Evolutionary conservation across 805 yeast genomes (phyloP), one percentile per base, ranked within the genome.

Genomic region (Yarrowia sp.): DNA sequence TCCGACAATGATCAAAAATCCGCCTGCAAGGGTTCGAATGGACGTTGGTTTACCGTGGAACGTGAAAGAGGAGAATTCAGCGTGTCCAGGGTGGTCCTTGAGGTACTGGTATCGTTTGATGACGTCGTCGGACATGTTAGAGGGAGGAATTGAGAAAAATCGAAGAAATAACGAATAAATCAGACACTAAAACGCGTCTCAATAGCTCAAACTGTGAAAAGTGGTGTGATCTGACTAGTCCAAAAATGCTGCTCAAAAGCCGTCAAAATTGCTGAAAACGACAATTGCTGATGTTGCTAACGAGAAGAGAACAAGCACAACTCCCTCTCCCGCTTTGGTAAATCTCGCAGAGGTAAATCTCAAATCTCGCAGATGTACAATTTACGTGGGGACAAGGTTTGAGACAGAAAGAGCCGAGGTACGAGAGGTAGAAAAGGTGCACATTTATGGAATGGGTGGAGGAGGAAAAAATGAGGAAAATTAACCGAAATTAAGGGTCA

Each of bases 91-190:
- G 42, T 52, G 56, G 41, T n/a, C 36, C 15, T 52, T 52, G 42
- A 52, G 56, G 8, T 35, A 35, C 15, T 52, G 26, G 56, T 52
- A 52, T 52, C 42, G 41, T 5, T 16, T n/a, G 8, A 52, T 52
- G 9, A 52, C 56, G 56, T 52, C 56, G 53, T 49, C 53, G 19
- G 19, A 14, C 53, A 49, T 15, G n/a, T n/a, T n/a, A n/a, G n/a
- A n/a, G n/a, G n/a, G n/a, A n/a, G n/a, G n/a, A n/a, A n/a, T n/a
- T n/a, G n/a, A n/a, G n/a, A n/a, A n/a, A n/a, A n/a, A n/a, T n/a
- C n/a, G n/a, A n/a, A n/a, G n/a, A n/a, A n/a, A n/a, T n/a, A n/a
- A n/a, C n/a, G n/a, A n/a, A n/a, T n/a, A n/a, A n/a, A n/a, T n/a
- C n/a, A n/a, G n/a, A n/a, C n/a, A n/a, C n/a, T n/a, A n/a, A n/a